Evolutionary conservation across 164 flowering plant genomes (phyloP).

Genomic region (Dillenia turbinata): DNA sequence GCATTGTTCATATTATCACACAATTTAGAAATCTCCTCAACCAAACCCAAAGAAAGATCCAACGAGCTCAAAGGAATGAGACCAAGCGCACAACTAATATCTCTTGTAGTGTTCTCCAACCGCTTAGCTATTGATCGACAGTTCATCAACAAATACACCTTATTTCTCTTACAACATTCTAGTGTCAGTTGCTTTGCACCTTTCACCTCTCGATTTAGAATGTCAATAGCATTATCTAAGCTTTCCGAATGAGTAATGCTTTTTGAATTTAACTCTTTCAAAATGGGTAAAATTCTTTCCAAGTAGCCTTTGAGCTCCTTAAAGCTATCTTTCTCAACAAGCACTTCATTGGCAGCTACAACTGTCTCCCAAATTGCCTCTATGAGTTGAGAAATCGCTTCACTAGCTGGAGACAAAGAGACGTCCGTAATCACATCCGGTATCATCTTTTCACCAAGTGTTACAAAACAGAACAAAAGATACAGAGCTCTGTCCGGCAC

Average conservation of each 20-base stretch:
- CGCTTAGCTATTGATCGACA: slow-evolving; percentile 38
- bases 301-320: slow-evolving; percentile 35
- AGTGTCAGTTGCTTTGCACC: slow-evolving; percentile 34
- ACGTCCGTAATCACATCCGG: slow-evolving; percentile 2
- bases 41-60: slow-evolving; percentile 36
- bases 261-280: slow-evolving; percentile 40
- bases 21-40: slow-evolving; percentile 40
- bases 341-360: slow-evolving; percentile 36
- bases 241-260: slow-evolving; percentile 26
- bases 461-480: too few species aligned
- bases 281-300: slow-evolving; percentile 42
- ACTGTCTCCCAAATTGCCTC: slow-evolving; percentile 25
- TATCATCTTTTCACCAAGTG: slow-evolving; percentile 17
- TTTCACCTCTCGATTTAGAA: slow-evolving; percentile 38
- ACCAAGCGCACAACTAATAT: slow-evolving; percentile 49
- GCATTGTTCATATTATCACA: slow-evolving; percentile 41
- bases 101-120: slow-evolving; percentile 36
- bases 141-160: slow-evolving; percentile 54
- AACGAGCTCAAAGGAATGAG: slow-evolving; percentile 50
- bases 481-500: too few species aligned
- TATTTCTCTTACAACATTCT: slow-evolving; percentile 57
- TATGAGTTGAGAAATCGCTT: slow-evolving; percentile 30
- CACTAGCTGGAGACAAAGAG: slow-evolving; percentile 28
- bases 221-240: slow-evolving; percentile 34
- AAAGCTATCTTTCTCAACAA: slow-evolving; percentile 53